phyloP scores from a whole-genome alignment of 192 early-diverging fungal genomes.

The Coemansia sp. region DNA sequence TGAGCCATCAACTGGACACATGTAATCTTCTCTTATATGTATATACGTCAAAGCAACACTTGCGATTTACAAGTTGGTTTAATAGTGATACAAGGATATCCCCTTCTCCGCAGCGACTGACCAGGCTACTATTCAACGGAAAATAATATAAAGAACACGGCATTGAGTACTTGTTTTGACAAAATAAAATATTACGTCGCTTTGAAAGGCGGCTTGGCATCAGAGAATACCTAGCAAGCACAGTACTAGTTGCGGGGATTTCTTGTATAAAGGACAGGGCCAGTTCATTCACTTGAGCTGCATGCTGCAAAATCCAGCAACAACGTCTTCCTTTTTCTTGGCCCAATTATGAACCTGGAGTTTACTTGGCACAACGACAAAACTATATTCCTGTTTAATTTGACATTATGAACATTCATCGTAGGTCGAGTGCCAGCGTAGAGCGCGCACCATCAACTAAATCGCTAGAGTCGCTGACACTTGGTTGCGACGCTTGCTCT shows the following conservation, averaged over 20 bases:
- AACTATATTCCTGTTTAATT: too few relatives aligned
- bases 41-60: neutral
- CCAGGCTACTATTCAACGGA: neutral
- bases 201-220: neutral
- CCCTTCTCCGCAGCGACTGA: neutral
- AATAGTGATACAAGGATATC: too few relatives aligned
- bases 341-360: conserved; percentile 1
- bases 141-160: neutral
- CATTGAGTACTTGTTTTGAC: neutral
- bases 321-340: neutral
- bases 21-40: neutral
- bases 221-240: neutral
- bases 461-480: neutral
- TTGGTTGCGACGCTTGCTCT: neutral
- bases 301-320: neutral
- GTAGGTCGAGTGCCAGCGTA: neutral
- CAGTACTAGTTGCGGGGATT: neutral
- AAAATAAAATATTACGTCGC: neutral
- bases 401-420: neutral
- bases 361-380: neutral
- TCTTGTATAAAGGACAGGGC: neutral
- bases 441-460: neutral
- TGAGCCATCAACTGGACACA: neutral
- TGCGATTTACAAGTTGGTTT: too few relatives aligned
- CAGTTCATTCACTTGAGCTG: neutral